Conservation (phyloP, 129 eudicot species). For the Artemisia argyi region DNA sequence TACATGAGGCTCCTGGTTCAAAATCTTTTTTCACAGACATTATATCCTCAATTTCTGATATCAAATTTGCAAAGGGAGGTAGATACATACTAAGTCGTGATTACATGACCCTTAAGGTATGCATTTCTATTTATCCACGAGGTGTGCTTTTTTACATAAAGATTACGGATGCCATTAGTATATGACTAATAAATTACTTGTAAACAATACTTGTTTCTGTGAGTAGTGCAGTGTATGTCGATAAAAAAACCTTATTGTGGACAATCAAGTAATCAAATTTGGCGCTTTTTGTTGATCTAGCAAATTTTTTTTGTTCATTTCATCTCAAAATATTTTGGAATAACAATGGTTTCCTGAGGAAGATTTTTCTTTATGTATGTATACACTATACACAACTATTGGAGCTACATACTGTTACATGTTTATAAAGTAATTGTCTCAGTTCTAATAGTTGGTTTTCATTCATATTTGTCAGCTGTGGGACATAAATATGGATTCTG, state of each 20-base stretch:
- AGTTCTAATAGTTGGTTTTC: conserved; percentile 18
- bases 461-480: conserved; percentile 61
- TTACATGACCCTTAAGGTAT: conserved; percentile 96
- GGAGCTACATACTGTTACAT: neutral
- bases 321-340: too few species aligned
- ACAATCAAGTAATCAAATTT: too few species aligned
- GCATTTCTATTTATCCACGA: neutral
- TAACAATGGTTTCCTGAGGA: too few species aligned
- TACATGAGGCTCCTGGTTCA: conserved; percentile 80
- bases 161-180: conserved; percentile 8
- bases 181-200: too few species aligned
- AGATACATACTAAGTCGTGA: conserved; percentile 88
- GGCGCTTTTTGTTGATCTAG: too few species aligned
- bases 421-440: neutral
- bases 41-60: conserved; percentile 89
- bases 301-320: too few species aligned
- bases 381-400: neutral
- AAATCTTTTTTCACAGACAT: conserved; percentile 91
- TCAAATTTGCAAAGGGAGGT: conserved; percentile 86
- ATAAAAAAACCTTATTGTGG: too few species aligned
- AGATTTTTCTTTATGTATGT: neutral
- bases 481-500: conserved; percentile 96
- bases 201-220: too few species aligned
- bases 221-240: too few species aligned
- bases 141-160: neutral